phyloP scores from a whole-genome alignment of 495 filamentous ascomycete species.

The Xylaria cubensis region DNA sequence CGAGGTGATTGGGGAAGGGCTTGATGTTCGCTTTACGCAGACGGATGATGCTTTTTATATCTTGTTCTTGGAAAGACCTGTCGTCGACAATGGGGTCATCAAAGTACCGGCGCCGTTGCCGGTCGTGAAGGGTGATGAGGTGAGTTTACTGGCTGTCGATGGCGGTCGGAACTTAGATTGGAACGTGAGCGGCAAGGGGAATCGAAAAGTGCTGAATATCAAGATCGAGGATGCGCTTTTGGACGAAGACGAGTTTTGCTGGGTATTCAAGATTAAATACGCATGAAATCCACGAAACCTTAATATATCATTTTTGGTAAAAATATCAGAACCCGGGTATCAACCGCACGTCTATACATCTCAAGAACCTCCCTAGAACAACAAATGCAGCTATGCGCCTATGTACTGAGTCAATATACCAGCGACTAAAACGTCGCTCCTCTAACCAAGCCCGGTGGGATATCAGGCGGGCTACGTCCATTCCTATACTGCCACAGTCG shows the following conservation, averaged over 20 bases:
- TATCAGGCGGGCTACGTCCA: slow-evolving; percentile 62
- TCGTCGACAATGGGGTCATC: slow-evolving; percentile 35
- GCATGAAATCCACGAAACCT: slow-evolving; percentile 20
- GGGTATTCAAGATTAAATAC: slow-evolving; percentile 60
- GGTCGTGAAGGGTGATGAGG: slow-evolving; percentile 48
- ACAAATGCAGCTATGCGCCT: not conserved
- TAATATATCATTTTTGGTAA: not conserved
- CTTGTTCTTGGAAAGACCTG: slow-evolving; percentile 51
- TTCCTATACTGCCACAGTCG: slow-evolving; percentile 77
- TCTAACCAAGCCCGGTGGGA: slow-evolving; percentile 30
- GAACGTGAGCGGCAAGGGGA: slow-evolving; percentile 39
- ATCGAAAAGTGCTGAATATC: slow-evolving; percentile 35
- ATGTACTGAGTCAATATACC: slow-evolving; percentile 6
- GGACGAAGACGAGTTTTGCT: slow-evolving; percentile 52
- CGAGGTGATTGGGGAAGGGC: slow-evolving; percentile 41
- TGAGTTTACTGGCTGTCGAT: slow-evolving; percentile 55
- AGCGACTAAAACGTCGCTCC: slow-evolving; percentile 16
- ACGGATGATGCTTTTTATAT: slow-evolving; percentile 62
- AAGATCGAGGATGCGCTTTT: slow-evolving; percentile 40
- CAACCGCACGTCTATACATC: not conserved
- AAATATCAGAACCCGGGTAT: slow-evolving; percentile 7
- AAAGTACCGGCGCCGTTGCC: slow-evolving; percentile 53
- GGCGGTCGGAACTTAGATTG: slow-evolving; percentile 44
- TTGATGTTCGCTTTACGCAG: slow-evolving; percentile 58
- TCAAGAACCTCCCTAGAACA: not conserved